Evolutionary conservation across 371 early-diverging fungal species (phyloP).

Genomic region (Smittium culicis): DNA sequence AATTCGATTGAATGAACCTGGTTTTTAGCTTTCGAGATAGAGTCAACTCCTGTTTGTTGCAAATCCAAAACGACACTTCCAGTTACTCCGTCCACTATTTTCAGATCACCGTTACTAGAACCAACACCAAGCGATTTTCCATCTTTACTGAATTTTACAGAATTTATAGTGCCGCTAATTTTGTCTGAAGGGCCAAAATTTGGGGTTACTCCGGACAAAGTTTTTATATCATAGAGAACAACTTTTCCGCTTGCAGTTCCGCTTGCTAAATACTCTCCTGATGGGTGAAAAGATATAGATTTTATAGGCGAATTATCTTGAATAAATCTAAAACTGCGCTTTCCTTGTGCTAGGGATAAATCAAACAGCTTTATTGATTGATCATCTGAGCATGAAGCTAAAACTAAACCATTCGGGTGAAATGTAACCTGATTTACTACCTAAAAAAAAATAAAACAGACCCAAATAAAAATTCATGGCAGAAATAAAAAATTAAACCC

Average conservation of each 20-base stretch:
- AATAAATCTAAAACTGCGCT: slow-evolving; percentile 70
- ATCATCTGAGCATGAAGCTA: slow-evolving; percentile 81
- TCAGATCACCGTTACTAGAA: slow-evolving; percentile 71
- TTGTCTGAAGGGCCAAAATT: slow-evolving; percentile 12
- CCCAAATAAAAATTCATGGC: background rate
- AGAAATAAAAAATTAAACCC: too few species aligned
- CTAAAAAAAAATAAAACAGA: too few species aligned
- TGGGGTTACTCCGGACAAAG: slow-evolving; percentile 34
- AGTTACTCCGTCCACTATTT: slow-evolving; percentile 69
- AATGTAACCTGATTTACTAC: slow-evolving; percentile 66
- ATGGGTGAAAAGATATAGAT: slow-evolving; percentile 71
- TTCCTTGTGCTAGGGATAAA: slow-evolving; percentile 58
- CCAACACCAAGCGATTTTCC: slow-evolving; percentile 60
- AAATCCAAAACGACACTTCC: slow-evolving; percentile 55
- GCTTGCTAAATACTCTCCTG: slow-evolving; percentile 61
- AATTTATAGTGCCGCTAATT: slow-evolving; percentile 51
- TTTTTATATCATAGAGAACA: slow-evolving; percentile 69
- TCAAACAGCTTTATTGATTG: slow-evolving; percentile 76
- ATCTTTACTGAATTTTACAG: slow-evolving; percentile 55
- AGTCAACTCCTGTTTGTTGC: slow-evolving; percentile 67
- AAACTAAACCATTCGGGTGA: slow-evolving; percentile 80
- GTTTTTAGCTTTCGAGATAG: too few species aligned
- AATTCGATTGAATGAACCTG: slow-evolving; percentile 56
- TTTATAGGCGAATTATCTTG: slow-evolving; percentile 54
- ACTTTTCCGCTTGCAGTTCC: slow-evolving; percentile 59